Evolutionary conservation across 768 basidiomycete genomes (phyloP).

Genomic region (Cystobasidium ongulense): DNA sequence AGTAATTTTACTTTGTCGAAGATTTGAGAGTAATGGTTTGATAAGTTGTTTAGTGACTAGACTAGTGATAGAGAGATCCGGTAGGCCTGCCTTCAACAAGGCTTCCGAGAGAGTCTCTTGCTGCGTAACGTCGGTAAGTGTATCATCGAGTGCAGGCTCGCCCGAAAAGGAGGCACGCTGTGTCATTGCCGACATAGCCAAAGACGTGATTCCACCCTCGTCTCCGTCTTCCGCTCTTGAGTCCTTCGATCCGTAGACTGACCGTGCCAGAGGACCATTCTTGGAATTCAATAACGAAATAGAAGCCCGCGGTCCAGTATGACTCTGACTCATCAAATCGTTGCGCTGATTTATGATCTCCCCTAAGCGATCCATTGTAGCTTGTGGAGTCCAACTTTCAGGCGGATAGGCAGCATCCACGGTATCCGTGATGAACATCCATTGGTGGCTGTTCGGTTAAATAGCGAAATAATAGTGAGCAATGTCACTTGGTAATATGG

Average conservation of each 20-base stretch:
- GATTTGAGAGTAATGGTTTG: neutral
- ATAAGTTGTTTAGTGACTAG: neutral
- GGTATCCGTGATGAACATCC: conserved; percentile 97
- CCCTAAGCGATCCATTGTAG: conserved; percentile 81
- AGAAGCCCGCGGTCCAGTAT: neutral
- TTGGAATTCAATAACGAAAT: neutral
- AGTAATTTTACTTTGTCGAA: conserved; percentile 57
- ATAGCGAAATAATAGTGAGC: too few species aligned
- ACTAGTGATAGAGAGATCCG: neutral
- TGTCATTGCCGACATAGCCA: neutral
- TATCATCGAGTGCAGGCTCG: neutral
- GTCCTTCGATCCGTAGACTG: too few species aligned
- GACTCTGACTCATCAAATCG: neutral
- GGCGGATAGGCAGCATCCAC: conserved; percentile 88
- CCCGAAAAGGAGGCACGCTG: neutral
- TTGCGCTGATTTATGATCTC: conserved; percentile 60
- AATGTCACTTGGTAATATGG: too few species aligned
- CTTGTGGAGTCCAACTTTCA: conserved; percentile 70
- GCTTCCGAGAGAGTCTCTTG: neutral
- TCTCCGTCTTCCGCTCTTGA: neutral
- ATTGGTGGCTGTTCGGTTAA: conserved; percentile 84
- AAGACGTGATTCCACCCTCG: neutral
- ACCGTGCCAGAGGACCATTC: neutral
- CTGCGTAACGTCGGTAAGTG: neutral
- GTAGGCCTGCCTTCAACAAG: neutral